Conservation (phyloP, 768 basidiomycete species). For the Phanerochaete carnosa region DNA sequence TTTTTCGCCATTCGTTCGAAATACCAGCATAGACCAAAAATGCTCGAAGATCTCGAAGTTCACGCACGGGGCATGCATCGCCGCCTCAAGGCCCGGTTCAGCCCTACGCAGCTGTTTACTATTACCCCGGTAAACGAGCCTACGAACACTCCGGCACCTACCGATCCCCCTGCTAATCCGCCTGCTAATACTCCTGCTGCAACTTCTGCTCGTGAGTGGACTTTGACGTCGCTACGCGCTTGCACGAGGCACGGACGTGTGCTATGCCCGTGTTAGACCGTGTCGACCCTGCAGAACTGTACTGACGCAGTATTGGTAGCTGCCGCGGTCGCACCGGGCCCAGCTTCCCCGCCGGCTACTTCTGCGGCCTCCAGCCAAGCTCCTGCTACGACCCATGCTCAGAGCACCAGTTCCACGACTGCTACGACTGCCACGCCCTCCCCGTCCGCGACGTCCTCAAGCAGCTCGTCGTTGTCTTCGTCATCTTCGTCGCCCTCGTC, state of each 20-base stretch:
- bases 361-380: background rate
- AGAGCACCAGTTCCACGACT: background rate
- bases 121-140: background rate
- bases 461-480: background rate
- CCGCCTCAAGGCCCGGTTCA: conserved; percentile 14
- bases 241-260: background rate
- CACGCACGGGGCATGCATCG: conserved; percentile 12
- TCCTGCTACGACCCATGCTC: background rate
- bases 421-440: background rate
- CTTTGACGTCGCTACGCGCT: background rate
- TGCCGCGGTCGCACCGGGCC: background rate
- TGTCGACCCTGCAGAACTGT: background rate
- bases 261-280: background rate
- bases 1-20: conserved; percentile 10
- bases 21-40: background rate
- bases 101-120: conserved; percentile 11
- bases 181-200: background rate
- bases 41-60: conserved; percentile 5
- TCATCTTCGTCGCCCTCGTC: background rate
- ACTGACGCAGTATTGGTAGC: background rate
- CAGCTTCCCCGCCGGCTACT: background rate
- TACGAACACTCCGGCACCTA: background rate
- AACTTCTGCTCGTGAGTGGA: background rate
- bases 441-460: background rate
- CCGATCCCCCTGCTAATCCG: background rate